Conservation (phyloP, 2,329 filamentous ascomycete genomes). For the Chaetomium globosum region DNA sequence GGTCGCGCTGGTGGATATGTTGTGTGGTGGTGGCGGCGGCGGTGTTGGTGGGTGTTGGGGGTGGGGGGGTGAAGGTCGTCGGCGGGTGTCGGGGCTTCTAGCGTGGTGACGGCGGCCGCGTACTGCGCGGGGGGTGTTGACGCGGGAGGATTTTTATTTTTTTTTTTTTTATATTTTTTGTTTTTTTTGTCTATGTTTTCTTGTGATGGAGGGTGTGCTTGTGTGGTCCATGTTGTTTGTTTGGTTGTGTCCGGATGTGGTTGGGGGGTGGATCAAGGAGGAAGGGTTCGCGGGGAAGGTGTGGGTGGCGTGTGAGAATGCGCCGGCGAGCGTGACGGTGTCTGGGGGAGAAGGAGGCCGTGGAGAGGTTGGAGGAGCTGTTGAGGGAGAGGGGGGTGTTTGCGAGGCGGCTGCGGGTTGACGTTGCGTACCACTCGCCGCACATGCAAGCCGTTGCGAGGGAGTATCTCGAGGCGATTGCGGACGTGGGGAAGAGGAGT, state of each 20-base stretch:
- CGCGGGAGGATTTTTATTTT: too few species aligned
- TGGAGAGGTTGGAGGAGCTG: conserved; percentile 3
- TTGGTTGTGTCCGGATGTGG: background rate
- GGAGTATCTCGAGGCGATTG: conserved; percentile 3
- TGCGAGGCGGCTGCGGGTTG: background rate
- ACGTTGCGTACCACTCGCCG: conserved; percentile 10
- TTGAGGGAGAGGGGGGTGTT: conserved; percentile 1
- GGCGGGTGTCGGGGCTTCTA: background rate
- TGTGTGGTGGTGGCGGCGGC: background rate
- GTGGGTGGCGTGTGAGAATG: conserved; percentile 9
- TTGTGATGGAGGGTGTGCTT: background rate
- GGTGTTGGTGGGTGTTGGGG: background rate
- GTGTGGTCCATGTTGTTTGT: background rate
- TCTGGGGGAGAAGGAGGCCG: conserved; percentile 1
- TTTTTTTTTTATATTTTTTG: too few species aligned
- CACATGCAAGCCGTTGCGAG: conserved; percentile 10
- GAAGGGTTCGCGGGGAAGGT: background rate
- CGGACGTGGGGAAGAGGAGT: background rate
- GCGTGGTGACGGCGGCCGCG: conserved; percentile 4
- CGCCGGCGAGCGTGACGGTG: conserved; percentile 3
- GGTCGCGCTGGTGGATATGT: background rate
- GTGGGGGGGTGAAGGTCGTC: background rate
- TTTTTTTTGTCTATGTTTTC: too few species aligned
- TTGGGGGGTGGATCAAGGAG: background rate
- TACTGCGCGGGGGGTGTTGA: conserved; percentile 2